Evolutionary conservation across 495 filamentous ascomycete species (phyloP).

Genomic region (Neurospora sp.): DNA sequence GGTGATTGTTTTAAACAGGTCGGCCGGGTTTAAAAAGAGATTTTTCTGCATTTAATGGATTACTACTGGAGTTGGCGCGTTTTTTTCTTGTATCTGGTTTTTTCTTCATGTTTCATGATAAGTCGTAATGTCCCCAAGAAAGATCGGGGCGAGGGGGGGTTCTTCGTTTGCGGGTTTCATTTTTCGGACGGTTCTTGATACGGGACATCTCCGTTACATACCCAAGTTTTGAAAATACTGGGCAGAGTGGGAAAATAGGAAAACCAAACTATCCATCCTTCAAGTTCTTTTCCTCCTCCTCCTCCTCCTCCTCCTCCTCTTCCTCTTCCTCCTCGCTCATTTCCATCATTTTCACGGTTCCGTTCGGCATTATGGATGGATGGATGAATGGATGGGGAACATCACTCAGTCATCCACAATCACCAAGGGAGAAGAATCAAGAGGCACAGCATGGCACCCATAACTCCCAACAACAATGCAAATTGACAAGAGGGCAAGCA

Average conservation of each 20-base stretch:
- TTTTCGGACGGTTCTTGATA: not conserved
- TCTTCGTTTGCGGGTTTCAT: not conserved
- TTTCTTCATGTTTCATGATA: not conserved
- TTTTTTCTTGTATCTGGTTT: constrained; percentile 4
- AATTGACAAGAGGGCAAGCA: not conserved
- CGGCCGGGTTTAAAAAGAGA: constrained; percentile 19
- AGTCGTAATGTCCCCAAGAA: not conserved
- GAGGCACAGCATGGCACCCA: not conserved
- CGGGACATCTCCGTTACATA: not conserved
- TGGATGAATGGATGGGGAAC: not conserved
- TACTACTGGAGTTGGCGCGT: constrained; percentile 15
- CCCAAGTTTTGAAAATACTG: not conserved
- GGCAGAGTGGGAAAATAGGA: not conserved
- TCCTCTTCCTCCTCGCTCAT: not conserved
- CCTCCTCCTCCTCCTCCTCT: no score
- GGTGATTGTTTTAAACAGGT: not conserved
- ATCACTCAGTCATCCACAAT: not conserved
- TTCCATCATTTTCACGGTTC: not conserved
- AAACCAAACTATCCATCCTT: not conserved
- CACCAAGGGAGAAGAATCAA: not conserved
- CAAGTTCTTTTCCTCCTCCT: not conserved
- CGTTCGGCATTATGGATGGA: not conserved
- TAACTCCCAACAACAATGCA: not conserved
- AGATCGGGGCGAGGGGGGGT: not conserved
- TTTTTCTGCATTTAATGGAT: constrained; percentile 9